Percentiles rank a stretch among this genome's conserved stretches.
Evolutionary conservation across 2,329 filamentous ascomycete species (phyloP).

Genomic region (Alternaria tenuissima): DNA sequence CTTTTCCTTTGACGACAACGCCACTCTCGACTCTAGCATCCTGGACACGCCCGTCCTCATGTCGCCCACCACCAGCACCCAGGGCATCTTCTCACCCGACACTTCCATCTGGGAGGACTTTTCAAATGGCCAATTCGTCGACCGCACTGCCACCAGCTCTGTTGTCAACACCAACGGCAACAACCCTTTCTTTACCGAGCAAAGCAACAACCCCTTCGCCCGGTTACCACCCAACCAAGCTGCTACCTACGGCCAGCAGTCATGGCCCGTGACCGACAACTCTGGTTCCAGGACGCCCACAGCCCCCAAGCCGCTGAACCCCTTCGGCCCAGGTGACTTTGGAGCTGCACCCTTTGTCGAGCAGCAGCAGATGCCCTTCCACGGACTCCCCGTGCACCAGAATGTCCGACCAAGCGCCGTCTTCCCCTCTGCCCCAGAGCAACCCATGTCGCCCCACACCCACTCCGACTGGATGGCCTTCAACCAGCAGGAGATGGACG

Average conservation of each 20-base stretch:
- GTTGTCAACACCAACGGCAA: conserved; percentile 53
- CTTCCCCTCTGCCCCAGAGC: conserved; percentile 56
- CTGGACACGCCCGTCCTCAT: conserved; percentile 56
- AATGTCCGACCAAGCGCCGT: conserved; percentile 59
- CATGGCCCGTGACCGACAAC: conserved; percentile 69
- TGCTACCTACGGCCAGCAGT: conserved; percentile 58
- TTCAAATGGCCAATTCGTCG: conserved; percentile 51
- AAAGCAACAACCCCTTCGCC: conserved; percentile 69
- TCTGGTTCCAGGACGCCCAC: conserved; percentile 79
- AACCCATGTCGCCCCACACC: conserved; percentile 68
- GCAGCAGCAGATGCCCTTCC: conserved; percentile 51
- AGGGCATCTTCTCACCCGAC: conserved; percentile 62
- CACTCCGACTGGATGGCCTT: conserved; percentile 66
- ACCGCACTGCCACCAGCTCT: conserved; percentile 48
- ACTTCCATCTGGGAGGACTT: conserved; percentile 60
- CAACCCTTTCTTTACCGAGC: conserved; percentile 59
- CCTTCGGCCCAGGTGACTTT: conserved; percentile 62
- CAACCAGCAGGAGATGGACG: conserved; percentile 60
- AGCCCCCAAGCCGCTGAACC: conserved; percentile 75
- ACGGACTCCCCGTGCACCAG: conserved; percentile 48
- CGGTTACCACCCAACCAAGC: conserved; percentile 63
- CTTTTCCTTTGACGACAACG: conserved; percentile 61
- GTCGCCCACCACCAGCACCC: conserved; percentile 57
- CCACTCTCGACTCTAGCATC: conserved; percentile 59
- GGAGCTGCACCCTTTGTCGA: conserved; percentile 57